These are phyloP conservation scores for Arthrobotrys sinensis DNA, from an alignment of 2,329 filamentous ascomycete species.

Conservation along the genomic window DNA sequence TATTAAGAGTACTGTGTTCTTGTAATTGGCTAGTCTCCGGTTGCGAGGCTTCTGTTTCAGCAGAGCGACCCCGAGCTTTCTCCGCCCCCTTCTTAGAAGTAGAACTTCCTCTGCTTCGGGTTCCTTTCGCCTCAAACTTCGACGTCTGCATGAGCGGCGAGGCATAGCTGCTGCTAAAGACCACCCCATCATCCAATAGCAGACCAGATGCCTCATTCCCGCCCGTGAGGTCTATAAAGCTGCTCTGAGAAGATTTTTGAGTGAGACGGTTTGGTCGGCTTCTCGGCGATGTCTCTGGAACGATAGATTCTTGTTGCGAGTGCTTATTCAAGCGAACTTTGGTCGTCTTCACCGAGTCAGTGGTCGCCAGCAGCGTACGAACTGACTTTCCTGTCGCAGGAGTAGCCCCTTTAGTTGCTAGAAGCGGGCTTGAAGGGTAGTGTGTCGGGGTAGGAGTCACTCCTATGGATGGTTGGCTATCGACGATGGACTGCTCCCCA, in stretches of 20 bases:
- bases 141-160: constrained; percentile 2
- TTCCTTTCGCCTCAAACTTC: not conserved
- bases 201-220: not conserved
- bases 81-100: not conserved
- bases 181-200: not conserved
- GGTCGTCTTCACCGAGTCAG: not conserved
- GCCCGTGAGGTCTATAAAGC: constrained; percentile 12
- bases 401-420: not conserved
- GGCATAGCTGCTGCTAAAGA: not conserved
- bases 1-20: constrained; percentile 8
- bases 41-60: not conserved
- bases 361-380: not conserved
- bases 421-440: constrained; percentile 6
- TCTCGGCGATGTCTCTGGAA: constrained; percentile 22
- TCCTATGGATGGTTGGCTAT: constrained; percentile 45
- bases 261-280: not conserved
- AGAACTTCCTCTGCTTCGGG: no score
- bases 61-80: not conserved
- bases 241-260: constrained; percentile 5
- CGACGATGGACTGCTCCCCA: constrained; percentile 34
- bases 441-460: not conserved
- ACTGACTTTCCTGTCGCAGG: not conserved
- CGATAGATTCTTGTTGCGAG: not conserved
- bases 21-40: not conserved
- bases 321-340: not conserved